These are phyloP conservation scores for Termitomyces heimii DNA, from an alignment of 768 basidiomycete genomes.

Conservation along the genomic window DNA sequence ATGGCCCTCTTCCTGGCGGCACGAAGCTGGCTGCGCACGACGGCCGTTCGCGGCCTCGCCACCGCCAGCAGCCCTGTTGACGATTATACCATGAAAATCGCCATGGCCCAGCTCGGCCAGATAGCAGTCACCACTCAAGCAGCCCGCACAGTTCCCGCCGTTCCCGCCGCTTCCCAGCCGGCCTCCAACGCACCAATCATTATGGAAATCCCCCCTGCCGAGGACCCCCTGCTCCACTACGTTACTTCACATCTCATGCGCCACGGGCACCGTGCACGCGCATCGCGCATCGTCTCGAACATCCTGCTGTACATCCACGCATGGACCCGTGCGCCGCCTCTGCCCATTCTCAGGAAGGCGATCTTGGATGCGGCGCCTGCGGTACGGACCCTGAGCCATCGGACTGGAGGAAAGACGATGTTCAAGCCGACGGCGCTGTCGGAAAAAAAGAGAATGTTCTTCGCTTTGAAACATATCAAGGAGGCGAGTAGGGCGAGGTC, in stretches of 20 bases:
- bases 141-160: slow-evolving; percentile 5
- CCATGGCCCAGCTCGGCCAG: slow-evolving; percentile 14
- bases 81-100: too few relatives aligned
- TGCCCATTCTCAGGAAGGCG: slow-evolving; percentile 75
- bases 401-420: slow-evolving; percentile 53
- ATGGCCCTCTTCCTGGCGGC: background rate
- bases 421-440: slow-evolving; percentile 65
- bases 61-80: slow-evolving; percentile 6
- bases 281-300: slow-evolving; percentile 47
- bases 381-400: slow-evolving; percentile 35
- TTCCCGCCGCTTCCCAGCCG: background rate
- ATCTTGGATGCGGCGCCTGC: slow-evolving; percentile 65
- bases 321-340: slow-evolving; percentile 69
- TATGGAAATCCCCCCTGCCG: slow-evolving; percentile 63
- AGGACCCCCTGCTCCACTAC: slow-evolving; percentile 70
- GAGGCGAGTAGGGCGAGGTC: slow-evolving; percentile 50
- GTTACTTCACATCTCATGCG: slow-evolving; percentile 56
- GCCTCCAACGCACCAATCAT: slow-evolving; percentile 6
- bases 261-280: slow-evolving; percentile 60
- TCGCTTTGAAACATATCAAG: slow-evolving; percentile 69
- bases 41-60: background rate
- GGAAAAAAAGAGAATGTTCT: slow-evolving; percentile 73
- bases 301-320: slow-evolving; percentile 70
- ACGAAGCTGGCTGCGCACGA: slow-evolving; percentile 12
- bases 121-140: background rate